These are phyloP conservation scores for Mycena kentingensis DNA, from an alignment of 768 basidiomycete genomes.

Conservation along the genomic window DNA sequence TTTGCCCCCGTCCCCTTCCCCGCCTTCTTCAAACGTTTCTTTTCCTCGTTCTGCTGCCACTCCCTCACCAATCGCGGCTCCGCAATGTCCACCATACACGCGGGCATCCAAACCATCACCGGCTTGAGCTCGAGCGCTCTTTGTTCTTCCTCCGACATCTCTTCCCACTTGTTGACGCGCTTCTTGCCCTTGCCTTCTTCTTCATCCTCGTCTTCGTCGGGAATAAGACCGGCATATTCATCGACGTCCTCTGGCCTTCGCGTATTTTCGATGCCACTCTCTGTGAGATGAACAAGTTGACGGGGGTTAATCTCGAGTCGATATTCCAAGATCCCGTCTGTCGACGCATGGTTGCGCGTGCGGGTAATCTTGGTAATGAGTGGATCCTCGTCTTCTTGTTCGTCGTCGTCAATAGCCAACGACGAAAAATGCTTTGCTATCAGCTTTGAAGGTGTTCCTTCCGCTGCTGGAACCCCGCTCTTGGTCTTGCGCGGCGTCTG, in stretches of 20 bases:
- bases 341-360: constrained; percentile 65
- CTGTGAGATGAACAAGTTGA: constrained; percentile 63
- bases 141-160: constrained; percentile 46
- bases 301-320: constrained; percentile 75
- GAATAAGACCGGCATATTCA: constrained; percentile 32
- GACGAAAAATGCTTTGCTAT: constrained; percentile 59
- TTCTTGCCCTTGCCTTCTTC: constrained; percentile 38
- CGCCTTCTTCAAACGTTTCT: constrained; percentile 53
- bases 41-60: constrained; percentile 53
- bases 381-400: constrained; percentile 38
- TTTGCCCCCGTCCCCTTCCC: constrained; percentile 37
- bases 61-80: constrained; percentile 65
- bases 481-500: constrained; percentile 44
- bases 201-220: constrained; percentile 46
- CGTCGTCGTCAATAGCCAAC: constrained; percentile 38
- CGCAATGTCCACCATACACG: constrained; percentile 69
- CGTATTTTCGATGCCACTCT: constrained; percentile 65
- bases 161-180: constrained; percentile 52
- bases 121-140: constrained; percentile 11
- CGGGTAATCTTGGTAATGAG: constrained; percentile 71
- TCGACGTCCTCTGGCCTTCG: constrained; percentile 50
- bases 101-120: constrained; percentile 73
- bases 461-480: constrained; percentile 23
- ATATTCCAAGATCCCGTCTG: constrained; percentile 74
- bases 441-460: constrained; percentile 57